Base-by-base conservation (phyloP, 257 asterid species). In the Solanum chaucha region DNA sequence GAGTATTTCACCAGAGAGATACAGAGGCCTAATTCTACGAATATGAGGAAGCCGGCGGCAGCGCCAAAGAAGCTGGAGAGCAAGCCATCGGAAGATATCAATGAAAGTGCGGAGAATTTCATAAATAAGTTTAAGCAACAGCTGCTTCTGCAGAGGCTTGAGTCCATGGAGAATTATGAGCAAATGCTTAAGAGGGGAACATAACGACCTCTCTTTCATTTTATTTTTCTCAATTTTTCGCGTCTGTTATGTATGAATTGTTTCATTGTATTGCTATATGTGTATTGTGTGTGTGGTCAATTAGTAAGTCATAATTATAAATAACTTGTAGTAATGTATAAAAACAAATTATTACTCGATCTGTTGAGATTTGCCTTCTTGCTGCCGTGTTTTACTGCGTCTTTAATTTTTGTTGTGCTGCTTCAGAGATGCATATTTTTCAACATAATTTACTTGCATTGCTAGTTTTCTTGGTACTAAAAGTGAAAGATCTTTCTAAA, bases 51-150 rank as follows among this genome's bases (percentile, higher is more conserved):
- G 40, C 58, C 41, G 40, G 64, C n/a, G n/a, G 32, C 71, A 55
- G 86, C 15, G 90, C 91, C 32, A 80, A 90, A 40, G 46, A 88
- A 87, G 74, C 55, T 87, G 44, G 95, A 92, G 90, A 91, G 87
- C 38, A 91, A 89, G 88, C 75, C 92, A 0, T 83, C 92, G 1
- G 95, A 87, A 41, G 98, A 95, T 58, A 89, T 95, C 9, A 92
- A 95, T 78, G 89, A 90, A 70, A 93, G 95, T 40, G 98, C 98
- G 11, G 98, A 95, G 40, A 95, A 92, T 1, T 95, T 95, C 89
- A 95, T 95, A 35, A 91, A 82, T 38, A 95, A 92, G 77, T 95
- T 95, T 61, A 93, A 90, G 90, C 89, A 93, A 80, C 96, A 95
- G 51, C 35, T 95, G 75, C 87, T 89, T 55, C 94, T 94, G 20